Conservation (phyloP, 805 yeast species). For the Hanseniaspora vineae region DNA sequence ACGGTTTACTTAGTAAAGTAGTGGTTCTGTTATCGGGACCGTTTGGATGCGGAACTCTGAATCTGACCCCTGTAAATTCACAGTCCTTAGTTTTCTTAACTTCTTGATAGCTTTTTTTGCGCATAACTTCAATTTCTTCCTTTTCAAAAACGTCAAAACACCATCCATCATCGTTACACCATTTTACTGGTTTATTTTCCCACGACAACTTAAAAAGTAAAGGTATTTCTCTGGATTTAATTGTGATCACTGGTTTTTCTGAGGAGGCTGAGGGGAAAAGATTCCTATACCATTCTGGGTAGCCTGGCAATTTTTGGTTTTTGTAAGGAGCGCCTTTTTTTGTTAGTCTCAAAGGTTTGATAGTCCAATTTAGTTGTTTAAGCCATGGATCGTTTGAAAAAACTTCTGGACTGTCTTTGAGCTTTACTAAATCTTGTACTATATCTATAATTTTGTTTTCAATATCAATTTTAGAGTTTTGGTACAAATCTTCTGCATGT, state of each 20-base stretch:
- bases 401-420: slow-evolving; percentile 25
- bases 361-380: slow-evolving; percentile 77
- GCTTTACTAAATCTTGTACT: slow-evolving; percentile 43
- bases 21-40: slow-evolving; percentile 69
- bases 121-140: slow-evolving; percentile 19
- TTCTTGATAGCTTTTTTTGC: slow-evolving; percentile 24
- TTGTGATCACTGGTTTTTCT: slow-evolving; percentile 40
- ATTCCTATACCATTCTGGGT: slow-evolving; percentile 85
- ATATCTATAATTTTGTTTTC: slow-evolving; percentile 43
- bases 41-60: slow-evolving; percentile 80
- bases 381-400: slow-evolving; percentile 71
- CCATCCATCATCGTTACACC: slow-evolving; percentile 82
- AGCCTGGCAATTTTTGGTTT: slow-evolving; percentile 74
- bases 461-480: slow-evolving; percentile 42
- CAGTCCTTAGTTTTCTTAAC: slow-evolving; percentile 10
- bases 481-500: slow-evolving; percentile 54
- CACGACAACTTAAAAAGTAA: slow-evolving; percentile 63
- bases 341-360: slow-evolving; percentile 43
- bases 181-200: slow-evolving; percentile 72
- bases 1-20: slow-evolving; percentile 64
- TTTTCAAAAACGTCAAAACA: slow-evolving; percentile 50
- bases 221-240: slow-evolving; percentile 66
- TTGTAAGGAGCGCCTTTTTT: slow-evolving; percentile 60
- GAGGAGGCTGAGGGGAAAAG: slow-evolving; percentile 27
- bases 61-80: slow-evolving; percentile 18